Evolutionary conservation across 768 basidiomycete species (phyloP).

Genomic region (Agaricus bisporus): DNA sequence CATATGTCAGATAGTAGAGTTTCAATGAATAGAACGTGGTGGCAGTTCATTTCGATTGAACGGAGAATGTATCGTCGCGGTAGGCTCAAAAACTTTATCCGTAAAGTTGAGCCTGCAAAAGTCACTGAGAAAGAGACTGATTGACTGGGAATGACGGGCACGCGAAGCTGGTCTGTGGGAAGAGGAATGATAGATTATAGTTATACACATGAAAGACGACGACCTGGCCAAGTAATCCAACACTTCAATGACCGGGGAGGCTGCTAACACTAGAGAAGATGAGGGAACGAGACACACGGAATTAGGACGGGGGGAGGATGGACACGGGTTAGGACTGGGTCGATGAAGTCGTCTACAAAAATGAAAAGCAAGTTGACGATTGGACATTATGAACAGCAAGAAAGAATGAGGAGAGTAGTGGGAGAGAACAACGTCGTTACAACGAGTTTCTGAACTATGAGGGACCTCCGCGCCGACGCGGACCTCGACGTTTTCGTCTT

Average conservation of each 20-base stretch:
- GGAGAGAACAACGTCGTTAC: background rate
- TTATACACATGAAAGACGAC: constrained; percentile 10
- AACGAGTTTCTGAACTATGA: constrained; percentile 4
- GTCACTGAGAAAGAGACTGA: background rate
- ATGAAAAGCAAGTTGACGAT: constrained; percentile 5
- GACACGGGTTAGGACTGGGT: background rate
- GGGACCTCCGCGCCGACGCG: constrained; percentile 1
- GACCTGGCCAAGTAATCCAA: constrained; percentile 11
- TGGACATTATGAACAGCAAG: background rate
- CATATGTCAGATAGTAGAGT: constrained; percentile 6
- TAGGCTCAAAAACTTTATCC: background rate
- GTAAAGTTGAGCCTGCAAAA: background rate
- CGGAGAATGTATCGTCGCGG: background rate
- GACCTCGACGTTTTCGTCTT: constrained; percentile 3
- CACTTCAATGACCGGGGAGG: constrained; percentile 1
- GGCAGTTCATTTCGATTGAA: background rate
- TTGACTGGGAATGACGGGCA: background rate
- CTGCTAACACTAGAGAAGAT: constrained; percentile 7
- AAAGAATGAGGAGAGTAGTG: background rate
- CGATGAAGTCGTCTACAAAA: background rate
- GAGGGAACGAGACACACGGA: background rate
- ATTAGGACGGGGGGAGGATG: background rate
- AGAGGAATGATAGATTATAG: constrained; percentile 11
- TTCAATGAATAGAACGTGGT: constrained; percentile 6
- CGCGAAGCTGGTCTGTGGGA: constrained; percentile 6